Evolutionary conservation across 805 yeast genomes (phyloP), one percentile per base, ranked within the genome.

Genomic region (Hanseniaspora vineae): DNA sequence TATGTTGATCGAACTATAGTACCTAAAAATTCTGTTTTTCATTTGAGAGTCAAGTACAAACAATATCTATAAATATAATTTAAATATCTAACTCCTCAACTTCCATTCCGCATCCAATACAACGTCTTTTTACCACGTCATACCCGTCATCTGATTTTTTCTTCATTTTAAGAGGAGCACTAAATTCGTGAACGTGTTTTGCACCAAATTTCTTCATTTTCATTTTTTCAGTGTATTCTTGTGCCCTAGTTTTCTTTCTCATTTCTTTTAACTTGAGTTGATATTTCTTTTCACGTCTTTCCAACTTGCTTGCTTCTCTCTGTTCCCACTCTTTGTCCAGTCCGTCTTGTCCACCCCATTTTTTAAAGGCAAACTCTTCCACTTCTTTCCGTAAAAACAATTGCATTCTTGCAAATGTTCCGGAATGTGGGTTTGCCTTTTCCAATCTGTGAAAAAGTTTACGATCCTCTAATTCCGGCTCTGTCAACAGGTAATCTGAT

Each of bases 381-480:
- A 92, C 87, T 58, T 92, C 97, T 58, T 79, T 84, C 50, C 98
- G 69, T 42, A 92, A 65, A 66, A 80, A 92, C 48, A 92, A 70
- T 72, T 89, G 95, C 99, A 92, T 92, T 58, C 92, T 75, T 45
- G 87, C 83, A 65, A 79, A 92, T 0, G 87, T 83, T 2, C 80
- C 80, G 42, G 89, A 87, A 63, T 92, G 96, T 0, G 99, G 99
- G 59, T 92, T 92, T 2, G 96, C 87, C 55, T 89, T 85, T 52
- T 88, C 95, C 51, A 90, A 67, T 52, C 92, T 76, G 11, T 82
- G 82, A 50, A 92, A 69, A 20, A 89, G 64, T 1, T 62, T 69
- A 6, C 64, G 65, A 60, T 92, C 98, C 46, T 76, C 73, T 42
- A 92, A 70, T 60, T 92, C 98, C 0, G 97, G 92, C 44, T 92